phyloP scores from a whole-genome alignment of 177 flowering plant species.

The Telopea speciosissima region DNA sequence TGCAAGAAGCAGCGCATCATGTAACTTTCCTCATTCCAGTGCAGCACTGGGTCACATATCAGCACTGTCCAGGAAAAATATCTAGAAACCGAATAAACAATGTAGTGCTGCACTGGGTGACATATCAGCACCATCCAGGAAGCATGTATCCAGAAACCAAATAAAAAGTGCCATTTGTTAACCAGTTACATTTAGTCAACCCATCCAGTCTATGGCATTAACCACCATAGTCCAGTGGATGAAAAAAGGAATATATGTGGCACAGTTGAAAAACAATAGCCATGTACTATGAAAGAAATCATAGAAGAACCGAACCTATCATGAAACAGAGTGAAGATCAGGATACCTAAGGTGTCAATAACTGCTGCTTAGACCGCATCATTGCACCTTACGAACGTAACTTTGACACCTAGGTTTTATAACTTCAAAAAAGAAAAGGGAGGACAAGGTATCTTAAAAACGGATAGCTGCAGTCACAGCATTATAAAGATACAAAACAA shows the following conservation, averaged over 20 bases:
- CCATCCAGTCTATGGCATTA: not conserved
- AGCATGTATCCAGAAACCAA: not conserved
- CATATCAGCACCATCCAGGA: not conserved
- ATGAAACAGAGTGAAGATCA: slow-evolving; percentile 8
- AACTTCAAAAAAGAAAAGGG: slow-evolving; percentile 6
- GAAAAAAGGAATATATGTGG: not conserved
- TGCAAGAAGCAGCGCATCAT: not conserved
- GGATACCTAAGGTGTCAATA: slow-evolving; percentile 12
- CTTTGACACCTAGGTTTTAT: slow-evolving; percentile 11
- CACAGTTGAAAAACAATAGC: not conserved
- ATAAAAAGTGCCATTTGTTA: not conserved
- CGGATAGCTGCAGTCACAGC: slow-evolving; percentile 11
- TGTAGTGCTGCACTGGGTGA: not conserved
- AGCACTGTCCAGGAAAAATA: no score
- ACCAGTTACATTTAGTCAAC: not conserved
- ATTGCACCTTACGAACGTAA: slow-evolving; percentile 12
- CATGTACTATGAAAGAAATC: not conserved
- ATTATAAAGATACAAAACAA: slow-evolving; percentile 8
- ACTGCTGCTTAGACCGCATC: slow-evolving; percentile 12
- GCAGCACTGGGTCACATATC: no score
- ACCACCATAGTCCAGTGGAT: not conserved
- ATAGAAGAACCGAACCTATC: slow-evolving; percentile 2
- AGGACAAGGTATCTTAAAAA: slow-evolving; percentile 11
- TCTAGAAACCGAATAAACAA: no score
- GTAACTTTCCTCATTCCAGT: not conserved